Base-by-base conservation (phyloP, 108 stramenopile species). In the Cyclotella baltica region DNA sequence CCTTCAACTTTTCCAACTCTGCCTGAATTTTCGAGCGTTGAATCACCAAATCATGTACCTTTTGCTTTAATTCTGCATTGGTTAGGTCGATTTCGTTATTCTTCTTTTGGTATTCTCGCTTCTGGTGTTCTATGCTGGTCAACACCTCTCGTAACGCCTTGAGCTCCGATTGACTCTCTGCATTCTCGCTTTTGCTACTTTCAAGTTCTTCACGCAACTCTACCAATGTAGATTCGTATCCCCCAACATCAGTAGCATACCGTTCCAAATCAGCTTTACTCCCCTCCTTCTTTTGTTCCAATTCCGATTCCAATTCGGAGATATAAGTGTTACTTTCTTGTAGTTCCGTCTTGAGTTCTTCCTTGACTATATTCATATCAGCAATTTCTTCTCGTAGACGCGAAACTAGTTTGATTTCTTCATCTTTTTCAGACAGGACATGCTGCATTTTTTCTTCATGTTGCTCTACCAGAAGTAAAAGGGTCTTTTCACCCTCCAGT, bases 11-110 rank as follows among this genome's bases (percentile, higher is more conserved):
- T 2, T 67, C 50, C 16, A 50, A 20, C 2, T 67, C 48, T 5
- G 13, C 19, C 22, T 34, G 48, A 11, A 20, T 67, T n/a, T 8
- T 4, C 20, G 48, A 51, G 10, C 48, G 67, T 34, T 50, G 48
- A 20, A 67, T 51, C 8, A 67, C 67, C 48, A 67, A 67, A 67
- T 67, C 67, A 50, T 48, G 30, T 5, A 36, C 33, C 22, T 38
- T 67, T 18, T 9, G 6, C 4, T 9, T 51, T 28, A 67, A 33
- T 31, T 67, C 48, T 28, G 8, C 67, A 51, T 50, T 67, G 9
- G 50, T 51, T 6, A 33, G 31, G 25, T 52, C 46, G 0, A 59
- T 36, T 1, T 59, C 36, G 27, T 47, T 72, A 15, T 20, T 61
- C 1, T 53, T 57, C 52, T 38, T 57, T 36, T 53, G 37, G 36